phyloP scores from a whole-genome alignment of 1,139 yeast genomes.

The Zygosaccharomyces sapae region DNA sequence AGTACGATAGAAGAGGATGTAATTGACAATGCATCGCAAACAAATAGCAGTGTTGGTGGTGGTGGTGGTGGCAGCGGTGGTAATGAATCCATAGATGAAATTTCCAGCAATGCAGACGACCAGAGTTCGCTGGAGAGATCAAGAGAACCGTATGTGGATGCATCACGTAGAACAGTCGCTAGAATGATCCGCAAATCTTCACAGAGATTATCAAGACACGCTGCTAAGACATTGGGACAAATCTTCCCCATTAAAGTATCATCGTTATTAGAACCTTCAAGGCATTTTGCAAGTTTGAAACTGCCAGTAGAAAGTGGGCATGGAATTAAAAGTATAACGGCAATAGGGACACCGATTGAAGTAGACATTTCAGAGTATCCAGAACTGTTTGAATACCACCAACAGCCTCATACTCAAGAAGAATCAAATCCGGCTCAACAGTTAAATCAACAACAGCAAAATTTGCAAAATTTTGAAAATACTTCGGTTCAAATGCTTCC shows the following conservation, averaged over 20 bases:
- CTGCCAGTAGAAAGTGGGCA: conserved; percentile 51
- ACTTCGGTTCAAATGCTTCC: conserved; percentile 35
- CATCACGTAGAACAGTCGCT: conserved; percentile 65
- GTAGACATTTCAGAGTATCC: conserved; percentile 23
- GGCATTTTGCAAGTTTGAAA: conserved; percentile 91
- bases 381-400: conserved; percentile 17
- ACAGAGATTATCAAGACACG: conserved; percentile 53
- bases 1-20: conserved; percentile 36
- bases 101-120: conserved; percentile 28
- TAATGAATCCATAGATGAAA: conserved; percentile 32
- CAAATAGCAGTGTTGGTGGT: conserved; percentile 28
- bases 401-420: conserved; percentile 2
- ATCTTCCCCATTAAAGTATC: conserved; percentile 73
- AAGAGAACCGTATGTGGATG: conserved; percentile 65
- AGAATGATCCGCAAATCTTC: conserved; percentile 58
- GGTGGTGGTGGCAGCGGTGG: background rate
- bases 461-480: background rate
- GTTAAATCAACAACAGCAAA: background rate
- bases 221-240: conserved; percentile 87
- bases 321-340: conserved; percentile 21
- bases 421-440: conserved; percentile 3
- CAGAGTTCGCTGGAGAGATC: conserved; percentile 38
- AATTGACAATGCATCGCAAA: conserved; percentile 23
- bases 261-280: conserved; percentile 82
- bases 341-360: conserved; percentile 21